These are phyloP conservation scores for Thalassiosira profunda DNA, from an alignment of 108 stramenopile species.

Conservation along the genomic window DNA sequence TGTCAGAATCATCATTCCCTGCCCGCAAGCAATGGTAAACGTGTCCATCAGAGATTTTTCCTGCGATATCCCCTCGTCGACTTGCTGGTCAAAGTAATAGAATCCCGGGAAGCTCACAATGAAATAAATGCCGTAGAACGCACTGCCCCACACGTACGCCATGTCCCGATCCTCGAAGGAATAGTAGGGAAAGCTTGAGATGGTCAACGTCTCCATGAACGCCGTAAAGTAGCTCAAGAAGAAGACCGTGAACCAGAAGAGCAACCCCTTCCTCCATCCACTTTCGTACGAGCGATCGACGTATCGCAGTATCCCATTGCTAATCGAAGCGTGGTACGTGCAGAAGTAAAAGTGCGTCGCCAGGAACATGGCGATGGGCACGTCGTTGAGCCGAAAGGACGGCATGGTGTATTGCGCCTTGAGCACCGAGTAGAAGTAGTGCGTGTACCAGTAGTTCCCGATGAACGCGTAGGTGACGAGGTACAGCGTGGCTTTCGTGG, in stretches of 20 bases:
- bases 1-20: constrained; percentile 95
- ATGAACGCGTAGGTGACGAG: constrained; percentile 95
- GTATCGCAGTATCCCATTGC: constrained; percentile 90
- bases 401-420: constrained; percentile 96
- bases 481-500: constrained; percentile 94
- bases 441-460: constrained; percentile 98
- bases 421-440: constrained; percentile 98
- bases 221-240: constrained; percentile 92
- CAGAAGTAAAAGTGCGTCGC: constrained; percentile 98
- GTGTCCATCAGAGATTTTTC: constrained; percentile 69
- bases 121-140: constrained; percentile 99
- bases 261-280: constrained; percentile 43
- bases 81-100: constrained; percentile 73
- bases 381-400: constrained; percentile 93
- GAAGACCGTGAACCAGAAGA: constrained; percentile 57
- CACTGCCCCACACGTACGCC: constrained; percentile 77
- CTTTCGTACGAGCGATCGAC: constrained; percentile 63
- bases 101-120: constrained; percentile 97
- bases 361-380: constrained; percentile 94
- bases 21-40: constrained; percentile 80
- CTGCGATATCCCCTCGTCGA: constrained; percentile 48
- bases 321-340: constrained; percentile 91
- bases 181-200: constrained; percentile 96
- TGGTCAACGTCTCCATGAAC: constrained; percentile 98
- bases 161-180: constrained; percentile 87